phyloP scores from a whole-genome alignment of 1,284 basidiomycete genomes.

The Volvariella surrecta region DNA sequence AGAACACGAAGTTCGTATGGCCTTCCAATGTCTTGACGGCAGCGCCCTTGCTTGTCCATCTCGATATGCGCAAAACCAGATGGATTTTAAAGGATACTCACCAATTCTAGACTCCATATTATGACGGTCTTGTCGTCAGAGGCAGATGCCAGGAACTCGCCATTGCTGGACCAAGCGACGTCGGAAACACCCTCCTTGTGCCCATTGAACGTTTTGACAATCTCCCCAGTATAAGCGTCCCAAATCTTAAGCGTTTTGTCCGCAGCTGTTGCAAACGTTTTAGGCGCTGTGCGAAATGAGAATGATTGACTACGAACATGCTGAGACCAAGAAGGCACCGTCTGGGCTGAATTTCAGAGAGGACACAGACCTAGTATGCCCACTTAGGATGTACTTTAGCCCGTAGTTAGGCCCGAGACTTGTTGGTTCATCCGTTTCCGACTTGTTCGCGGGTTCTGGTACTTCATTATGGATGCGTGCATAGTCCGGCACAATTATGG shows the following conservation, averaged over 20 bases:
- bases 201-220: slow-evolving; percentile 60
- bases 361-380: slow-evolving; percentile 67
- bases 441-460: too few relatives aligned
- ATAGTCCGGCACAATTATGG: not conserved
- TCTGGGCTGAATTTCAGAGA: slow-evolving; percentile 76
- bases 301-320: slow-evolving; percentile 40
- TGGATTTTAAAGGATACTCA: slow-evolving; percentile 23
- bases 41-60: slow-evolving; percentile 34
- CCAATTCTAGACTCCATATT: slow-evolving; percentile 71
- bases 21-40: slow-evolving; percentile 60
- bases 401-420: slow-evolving; percentile 25
- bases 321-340: slow-evolving; percentile 64
- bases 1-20: slow-evolving; percentile 93
- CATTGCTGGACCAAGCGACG: slow-evolving; percentile 79
- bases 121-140: slow-evolving; percentile 85
- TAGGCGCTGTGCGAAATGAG: slow-evolving; percentile 3
- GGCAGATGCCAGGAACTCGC: slow-evolving; percentile 77
- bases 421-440: too few relatives aligned
- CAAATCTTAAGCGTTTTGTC: slow-evolving; percentile 78
- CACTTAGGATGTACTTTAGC: slow-evolving; percentile 49
- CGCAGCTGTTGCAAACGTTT: slow-evolving; percentile 43
- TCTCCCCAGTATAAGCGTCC: slow-evolving; percentile 63
- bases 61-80: slow-evolving; percentile 5
- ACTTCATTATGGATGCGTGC: not conserved
- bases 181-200: slow-evolving; percentile 84